Evolutionary conservation across 495 filamentous ascomycete genomes (phyloP), one percentile per base, ranked within the genome.

Genomic region (Melanomma pulvis-pyrius): DNA sequence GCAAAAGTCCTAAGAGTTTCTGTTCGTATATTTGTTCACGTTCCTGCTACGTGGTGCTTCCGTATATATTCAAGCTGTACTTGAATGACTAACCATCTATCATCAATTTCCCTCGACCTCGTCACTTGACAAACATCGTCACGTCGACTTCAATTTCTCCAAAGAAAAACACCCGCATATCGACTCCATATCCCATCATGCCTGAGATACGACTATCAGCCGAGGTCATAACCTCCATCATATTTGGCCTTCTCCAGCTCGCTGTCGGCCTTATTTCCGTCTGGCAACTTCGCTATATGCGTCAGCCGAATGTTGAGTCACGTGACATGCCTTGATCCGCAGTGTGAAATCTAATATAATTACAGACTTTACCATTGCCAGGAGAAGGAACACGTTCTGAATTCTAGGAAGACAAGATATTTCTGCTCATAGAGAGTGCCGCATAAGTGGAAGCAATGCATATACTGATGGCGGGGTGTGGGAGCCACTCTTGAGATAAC

Each of bases 251-350:
- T 15, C 55, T 59, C 19, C 55, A 59, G 55, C 44, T 59, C n/a
- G n/a, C 19, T 41, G 44, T 59, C 55, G 55, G 55, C 4, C 26
- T 39, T 59, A 44, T 59, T 44, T 59, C 55, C 17, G 29, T 59
- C 34, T 59, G 55, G 55, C 55, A 59, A 59, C 55, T 48, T 28
- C 55, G 55, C 29, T 22, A 59, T 30, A 24, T 59, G 3, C 28
- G 55, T 22, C 55, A 13, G 15, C 9, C 55, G 26, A 44, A 24
- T 24, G 5, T 4, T 48, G 21, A 24, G 44, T 48, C 17, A 24
- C 17, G 5, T 15, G 4, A 4, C 17, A 24, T 24, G n/a, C 44
- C 21, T 24, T 3, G 17, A n/a, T 4, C 15, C 4, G 17, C 17
- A 6, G 21, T n/a, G 5, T 48, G 44, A 48, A n/a, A n/a, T 4